Evolutionary conservation across 169 alveolate species (phyloP).

Genomic region (Cryptosporidium ryanae): DNA sequence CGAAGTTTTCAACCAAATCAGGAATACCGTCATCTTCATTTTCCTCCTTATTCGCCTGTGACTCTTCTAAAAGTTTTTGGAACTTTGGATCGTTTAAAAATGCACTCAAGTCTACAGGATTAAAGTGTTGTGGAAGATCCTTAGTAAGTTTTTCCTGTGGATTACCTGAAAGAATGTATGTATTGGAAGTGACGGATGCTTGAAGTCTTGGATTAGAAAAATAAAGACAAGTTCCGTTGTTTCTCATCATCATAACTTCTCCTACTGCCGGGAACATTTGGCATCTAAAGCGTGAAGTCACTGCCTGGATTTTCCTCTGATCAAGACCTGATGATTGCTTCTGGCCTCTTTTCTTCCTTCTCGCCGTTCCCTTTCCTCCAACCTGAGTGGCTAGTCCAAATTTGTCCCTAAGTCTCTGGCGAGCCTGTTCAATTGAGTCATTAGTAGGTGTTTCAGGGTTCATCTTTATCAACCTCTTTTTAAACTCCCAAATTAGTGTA

Average conservation of each 20-base stretch:
- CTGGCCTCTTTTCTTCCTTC: slow-evolving; percentile 93
- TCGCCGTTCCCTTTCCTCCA: slow-evolving; percentile 96
- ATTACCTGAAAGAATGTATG: slow-evolving; percentile 93
- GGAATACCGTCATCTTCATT: slow-evolving; percentile 81
- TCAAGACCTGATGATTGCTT: slow-evolving; percentile 87
- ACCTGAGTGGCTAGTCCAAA: slow-evolving; percentile 91
- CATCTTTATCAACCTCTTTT: slow-evolving; percentile 77
- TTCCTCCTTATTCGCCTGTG: slow-evolving; percentile 58
- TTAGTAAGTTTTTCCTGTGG: slow-evolving; percentile 90
- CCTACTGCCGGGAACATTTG: slow-evolving; percentile 94
- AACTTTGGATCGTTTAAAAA: slow-evolving; percentile 77
- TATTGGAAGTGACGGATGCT: slow-evolving; percentile 93
- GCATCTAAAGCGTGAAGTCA: slow-evolving; percentile 92
- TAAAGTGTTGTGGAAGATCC: slow-evolving; percentile 82
- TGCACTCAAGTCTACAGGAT: slow-evolving; percentile 82
- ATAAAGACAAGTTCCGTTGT: slow-evolving; percentile 92
- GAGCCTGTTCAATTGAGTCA: slow-evolving; percentile 86
- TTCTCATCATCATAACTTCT: slow-evolving; percentile 95
- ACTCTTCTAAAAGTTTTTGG: slow-evolving; percentile 74
- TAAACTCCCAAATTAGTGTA: background rate
- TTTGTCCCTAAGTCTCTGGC: slow-evolving; percentile 92
- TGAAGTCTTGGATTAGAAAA: slow-evolving; percentile 93
- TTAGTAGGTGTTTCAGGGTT: slow-evolving; percentile 89
- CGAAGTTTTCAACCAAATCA: slow-evolving; percentile 85
- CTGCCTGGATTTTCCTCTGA: slow-evolving; percentile 92